phyloP scores from a whole-genome alignment of 2,329 filamentous ascomycete genomes.

The Aulographum hederae region DNA sequence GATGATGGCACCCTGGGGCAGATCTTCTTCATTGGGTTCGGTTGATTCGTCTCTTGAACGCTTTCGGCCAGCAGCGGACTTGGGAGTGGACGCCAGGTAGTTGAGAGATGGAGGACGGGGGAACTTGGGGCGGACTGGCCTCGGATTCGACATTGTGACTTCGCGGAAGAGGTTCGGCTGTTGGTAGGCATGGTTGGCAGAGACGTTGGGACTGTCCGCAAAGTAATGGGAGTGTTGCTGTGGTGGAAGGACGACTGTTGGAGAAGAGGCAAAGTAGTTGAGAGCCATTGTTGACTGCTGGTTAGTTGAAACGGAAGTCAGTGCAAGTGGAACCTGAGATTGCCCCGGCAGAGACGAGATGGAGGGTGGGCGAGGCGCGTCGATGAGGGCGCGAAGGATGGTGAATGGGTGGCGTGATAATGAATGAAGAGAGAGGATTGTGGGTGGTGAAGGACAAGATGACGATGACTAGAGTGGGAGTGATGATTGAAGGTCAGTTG shows the following conservation, averaged over 20 bases:
- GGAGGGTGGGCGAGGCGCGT: too few relatives aligned
- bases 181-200: slow-evolving; percentile 9
- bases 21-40: slow-evolving; percentile 29
- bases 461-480: not conserved
- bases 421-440: too few relatives aligned
- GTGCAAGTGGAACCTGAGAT: too few relatives aligned
- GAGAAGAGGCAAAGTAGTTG: slow-evolving; percentile 27
- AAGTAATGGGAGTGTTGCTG: slow-evolving; percentile 19
- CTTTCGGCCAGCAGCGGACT: slow-evolving; percentile 45
- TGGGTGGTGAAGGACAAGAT: not conserved
- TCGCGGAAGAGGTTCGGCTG: slow-evolving; percentile 15
- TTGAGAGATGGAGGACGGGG: slow-evolving; percentile 23
- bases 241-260: slow-evolving; percentile 26
- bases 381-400: too few relatives aligned
- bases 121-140: slow-evolving; percentile 16
- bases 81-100: slow-evolving; percentile 21
- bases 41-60: slow-evolving; percentile 53
- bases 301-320: too few relatives aligned
- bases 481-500: not conserved
- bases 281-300: slow-evolving; percentile 19
- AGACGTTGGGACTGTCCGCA: slow-evolving; percentile 8
- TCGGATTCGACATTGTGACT: slow-evolving; percentile 11
- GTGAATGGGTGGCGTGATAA: too few relatives aligned
- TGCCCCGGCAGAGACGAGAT: too few relatives aligned
- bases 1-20: slow-evolving; percentile 21